A percentile compares a stretch with the other conserved stretches of the same genome.
These are phyloP conservation scores for Cryptococcus sp. DNA, from an alignment of 1,284 basidiomycete species.

Conservation along the genomic window DNA sequence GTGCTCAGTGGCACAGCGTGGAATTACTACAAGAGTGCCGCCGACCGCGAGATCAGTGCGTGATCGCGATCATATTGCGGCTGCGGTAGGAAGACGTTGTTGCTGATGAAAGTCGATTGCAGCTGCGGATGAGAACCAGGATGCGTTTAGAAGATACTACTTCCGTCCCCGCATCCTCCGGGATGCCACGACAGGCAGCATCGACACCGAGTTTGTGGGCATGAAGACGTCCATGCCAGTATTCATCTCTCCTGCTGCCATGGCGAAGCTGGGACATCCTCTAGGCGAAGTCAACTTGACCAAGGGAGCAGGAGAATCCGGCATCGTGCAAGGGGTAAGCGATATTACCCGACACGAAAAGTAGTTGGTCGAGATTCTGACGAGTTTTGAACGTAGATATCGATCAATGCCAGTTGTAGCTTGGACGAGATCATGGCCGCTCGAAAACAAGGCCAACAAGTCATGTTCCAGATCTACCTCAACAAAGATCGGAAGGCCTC, in stretches of 20 bases:
- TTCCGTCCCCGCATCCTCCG: constrained; percentile 57
- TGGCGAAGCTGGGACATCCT: constrained; percentile 57
- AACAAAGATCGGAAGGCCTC: constrained; percentile 58
- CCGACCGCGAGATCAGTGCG: constrained; percentile 57
- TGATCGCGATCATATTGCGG: constrained; percentile 6
- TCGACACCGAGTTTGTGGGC: constrained; percentile 46
- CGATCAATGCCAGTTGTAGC: constrained; percentile 54
- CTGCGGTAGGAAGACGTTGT: background rate
- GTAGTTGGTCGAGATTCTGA: too few relatives aligned
- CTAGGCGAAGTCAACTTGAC: constrained; percentile 57
- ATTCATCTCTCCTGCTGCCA: constrained; percentile 58
- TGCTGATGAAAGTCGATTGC: background rate
- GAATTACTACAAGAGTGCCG: constrained; percentile 60
- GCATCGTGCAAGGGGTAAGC: constrained; percentile 55
- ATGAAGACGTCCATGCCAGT: constrained; percentile 48
- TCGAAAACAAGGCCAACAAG: constrained; percentile 50
- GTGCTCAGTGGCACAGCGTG: constrained; percentile 57
- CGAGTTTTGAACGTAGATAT: constrained; percentile 33
- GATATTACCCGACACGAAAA: too few relatives aligned
- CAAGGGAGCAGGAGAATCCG: constrained; percentile 51
- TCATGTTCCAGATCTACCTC: constrained; percentile 59
- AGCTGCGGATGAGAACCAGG: constrained; percentile 57
- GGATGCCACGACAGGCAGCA: constrained; percentile 34
- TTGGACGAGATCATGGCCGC: constrained; percentile 59
- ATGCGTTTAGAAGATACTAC: constrained; percentile 58